These are phyloP conservation scores for Acanthamoeba healyi DNA, from an alignment of 208 protist species.

Conservation along the genomic window DNA sequence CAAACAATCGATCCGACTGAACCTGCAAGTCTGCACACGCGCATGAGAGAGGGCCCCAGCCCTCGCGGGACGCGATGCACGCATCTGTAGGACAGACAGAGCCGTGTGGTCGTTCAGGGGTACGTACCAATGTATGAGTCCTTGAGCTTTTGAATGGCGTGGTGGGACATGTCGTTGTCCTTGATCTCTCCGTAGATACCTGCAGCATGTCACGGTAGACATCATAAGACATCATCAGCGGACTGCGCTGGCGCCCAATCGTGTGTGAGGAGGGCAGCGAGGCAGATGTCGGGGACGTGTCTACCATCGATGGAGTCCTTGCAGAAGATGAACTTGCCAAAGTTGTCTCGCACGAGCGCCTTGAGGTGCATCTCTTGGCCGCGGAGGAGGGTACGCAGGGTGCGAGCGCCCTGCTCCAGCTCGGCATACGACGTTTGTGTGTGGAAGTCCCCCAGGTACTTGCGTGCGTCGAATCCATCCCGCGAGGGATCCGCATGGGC, in stretches of 20 bases:
- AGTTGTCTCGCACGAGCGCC: conserved; percentile 7
- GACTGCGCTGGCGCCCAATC: too few species aligned
- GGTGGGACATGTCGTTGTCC: neutral
- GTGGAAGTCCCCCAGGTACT: conserved; percentile 10
- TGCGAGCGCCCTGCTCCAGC: neutral
- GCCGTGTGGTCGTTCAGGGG: neutral
- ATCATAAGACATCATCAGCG: too few species aligned
- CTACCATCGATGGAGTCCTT: conserved; percentile 49
- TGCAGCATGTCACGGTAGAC: neutral
- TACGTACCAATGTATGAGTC: neutral
- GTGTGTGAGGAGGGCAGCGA: too few species aligned
- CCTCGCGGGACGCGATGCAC: neutral
- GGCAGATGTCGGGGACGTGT: too few species aligned
- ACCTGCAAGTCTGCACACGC: neutral
- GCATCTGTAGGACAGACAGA: neutral
- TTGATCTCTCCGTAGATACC: conserved; percentile 8
- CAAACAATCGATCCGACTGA: neutral
- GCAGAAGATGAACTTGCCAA: conserved; percentile 32
- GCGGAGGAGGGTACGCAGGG: neutral
- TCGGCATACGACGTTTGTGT: neutral
- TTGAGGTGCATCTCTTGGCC: conserved; percentile 13
- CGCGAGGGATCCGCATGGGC: neutral
- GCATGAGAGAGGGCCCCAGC: too few species aligned
- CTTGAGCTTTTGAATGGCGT: neutral
- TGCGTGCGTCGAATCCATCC: neutral